These are phyloP conservation scores for Gonapodya sp. DNA, from an alignment of 192 early-diverging fungal species.

Conservation along the genomic window DNA sequence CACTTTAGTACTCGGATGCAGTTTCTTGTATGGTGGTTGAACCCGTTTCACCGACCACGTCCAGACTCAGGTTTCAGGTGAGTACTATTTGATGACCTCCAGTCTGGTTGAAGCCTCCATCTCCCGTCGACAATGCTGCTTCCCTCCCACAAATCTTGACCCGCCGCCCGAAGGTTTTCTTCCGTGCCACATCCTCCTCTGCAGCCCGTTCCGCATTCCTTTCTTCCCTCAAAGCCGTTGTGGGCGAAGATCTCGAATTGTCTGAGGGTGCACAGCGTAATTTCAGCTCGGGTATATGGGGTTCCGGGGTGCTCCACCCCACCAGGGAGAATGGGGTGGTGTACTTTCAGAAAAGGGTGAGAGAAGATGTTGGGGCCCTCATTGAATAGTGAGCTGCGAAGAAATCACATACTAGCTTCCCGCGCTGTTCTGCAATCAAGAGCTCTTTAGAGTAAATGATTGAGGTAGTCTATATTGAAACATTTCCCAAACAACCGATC, in stretches of 20 bases:
- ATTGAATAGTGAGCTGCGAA: background rate
- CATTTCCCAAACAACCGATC: background rate
- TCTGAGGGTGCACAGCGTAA: constrained; percentile 3
- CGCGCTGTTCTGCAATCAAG: too few species aligned
- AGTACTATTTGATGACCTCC: background rate
- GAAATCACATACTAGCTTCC: too few species aligned
- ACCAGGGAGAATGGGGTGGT: background rate
- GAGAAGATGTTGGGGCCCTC: background rate
- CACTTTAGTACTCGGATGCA: background rate
- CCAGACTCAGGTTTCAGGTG: background rate
- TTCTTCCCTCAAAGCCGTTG: background rate
- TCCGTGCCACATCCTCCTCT: background rate
- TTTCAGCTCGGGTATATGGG: background rate
- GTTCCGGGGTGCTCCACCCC: background rate
- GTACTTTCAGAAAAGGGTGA: background rate
- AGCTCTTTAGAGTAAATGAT: too few species aligned
- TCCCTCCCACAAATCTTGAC: too few species aligned
- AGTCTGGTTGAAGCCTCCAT: background rate
- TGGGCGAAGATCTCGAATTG: background rate
- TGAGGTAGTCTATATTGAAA: background rate
- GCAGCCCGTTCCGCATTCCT: background rate
- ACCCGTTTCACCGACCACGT: background rate
- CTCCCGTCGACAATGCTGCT: too few species aligned
- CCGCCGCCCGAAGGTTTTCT: background rate
- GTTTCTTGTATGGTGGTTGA: background rate